These are phyloP conservation scores for Huntiella decipiens DNA, from an alignment of 2,329 filamentous ascomycete genomes.

Conservation along the genomic window DNA sequence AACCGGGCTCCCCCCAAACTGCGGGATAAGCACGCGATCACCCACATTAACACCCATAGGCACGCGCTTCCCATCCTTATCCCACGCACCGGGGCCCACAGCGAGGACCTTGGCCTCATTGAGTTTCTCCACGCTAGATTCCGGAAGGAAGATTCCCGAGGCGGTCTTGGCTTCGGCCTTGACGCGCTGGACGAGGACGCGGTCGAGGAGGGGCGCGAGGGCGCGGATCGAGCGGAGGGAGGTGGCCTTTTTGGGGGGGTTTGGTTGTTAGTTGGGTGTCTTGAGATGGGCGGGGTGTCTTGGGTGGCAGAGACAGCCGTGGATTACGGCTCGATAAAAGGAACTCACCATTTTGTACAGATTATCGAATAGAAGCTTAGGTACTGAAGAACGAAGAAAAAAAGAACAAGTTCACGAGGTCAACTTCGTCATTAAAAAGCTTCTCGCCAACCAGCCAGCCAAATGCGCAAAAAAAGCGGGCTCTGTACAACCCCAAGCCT, in stretches of 20 bases:
- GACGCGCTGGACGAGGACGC: constrained; percentile 91
- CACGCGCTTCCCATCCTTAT: constrained; percentile 77
- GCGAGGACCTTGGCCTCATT: constrained; percentile 95
- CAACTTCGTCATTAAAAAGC: not conserved
- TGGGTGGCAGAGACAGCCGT: not conserved
- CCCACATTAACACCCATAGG: constrained; percentile 65
- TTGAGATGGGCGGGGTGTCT: not conserved
- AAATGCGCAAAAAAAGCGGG: constrained; percentile 1
- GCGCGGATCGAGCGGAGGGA: constrained; percentile 88
- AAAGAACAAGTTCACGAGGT: not conserved
- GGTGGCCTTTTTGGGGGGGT: constrained; percentile 33
- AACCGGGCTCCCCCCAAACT: constrained; percentile 86
- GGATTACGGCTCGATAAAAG: not conserved
- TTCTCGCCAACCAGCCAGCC: not conserved
- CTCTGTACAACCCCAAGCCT: not conserved
- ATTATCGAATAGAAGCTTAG: not conserved
- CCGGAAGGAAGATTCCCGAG: constrained; percentile 90
- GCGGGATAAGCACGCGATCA: constrained; percentile 88
- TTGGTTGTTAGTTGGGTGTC: not conserved
- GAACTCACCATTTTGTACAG: constrained; percentile 9
- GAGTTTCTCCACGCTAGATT: constrained; percentile 91
- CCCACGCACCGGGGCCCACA: constrained; percentile 72
- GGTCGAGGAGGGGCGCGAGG: constrained; percentile 90
- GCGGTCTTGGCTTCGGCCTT: constrained; percentile 96
- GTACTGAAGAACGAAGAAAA: constrained; percentile 4